A percentile compares a stretch with the other conserved stretches of the same genome.
Conservation (phyloP, 2,329 filamentous ascomycete species). For the Alternaria triticimaculans region DNA sequence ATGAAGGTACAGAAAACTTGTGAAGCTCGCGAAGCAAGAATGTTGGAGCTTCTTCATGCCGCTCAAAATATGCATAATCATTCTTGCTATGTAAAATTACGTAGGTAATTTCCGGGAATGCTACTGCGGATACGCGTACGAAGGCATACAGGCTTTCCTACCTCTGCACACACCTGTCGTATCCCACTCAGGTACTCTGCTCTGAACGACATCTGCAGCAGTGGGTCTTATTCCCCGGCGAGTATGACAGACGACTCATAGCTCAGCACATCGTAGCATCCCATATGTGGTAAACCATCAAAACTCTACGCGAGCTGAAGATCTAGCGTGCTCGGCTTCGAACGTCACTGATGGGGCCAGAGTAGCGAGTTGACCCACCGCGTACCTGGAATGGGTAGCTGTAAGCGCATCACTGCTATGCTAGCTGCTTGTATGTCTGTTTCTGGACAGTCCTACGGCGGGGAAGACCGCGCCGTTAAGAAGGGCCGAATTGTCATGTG, state of each 20-base stretch:
- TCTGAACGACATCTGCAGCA: neutral
- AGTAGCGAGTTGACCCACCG: too few relatives aligned
- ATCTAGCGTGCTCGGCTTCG: neutral
- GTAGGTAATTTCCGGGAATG: neutral
- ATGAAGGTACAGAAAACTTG: neutral
- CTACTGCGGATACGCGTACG: neutral
- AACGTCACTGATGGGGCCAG: neutral
- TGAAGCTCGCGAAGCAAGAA: neutral
- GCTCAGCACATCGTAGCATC: neutral
- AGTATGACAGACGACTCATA: neutral
- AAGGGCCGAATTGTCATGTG: neutral
- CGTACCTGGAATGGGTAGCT: neutral
- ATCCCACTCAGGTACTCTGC: neutral
- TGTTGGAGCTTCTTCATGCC: neutral
- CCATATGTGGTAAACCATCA: neutral
- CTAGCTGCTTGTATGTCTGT: neutral
- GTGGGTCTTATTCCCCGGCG: neutral
- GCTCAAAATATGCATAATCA: neutral
- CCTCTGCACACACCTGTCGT: neutral
- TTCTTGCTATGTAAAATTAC: neutral
- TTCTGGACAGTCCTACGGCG: neutral
- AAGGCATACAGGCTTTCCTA: neutral
- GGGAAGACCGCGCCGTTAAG: neutral
- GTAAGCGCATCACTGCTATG: neutral
- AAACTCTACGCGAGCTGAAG: neutral